Conservation (phyloP, 1,284 basidiomycete species). For the Earliella scabrosa region DNA sequence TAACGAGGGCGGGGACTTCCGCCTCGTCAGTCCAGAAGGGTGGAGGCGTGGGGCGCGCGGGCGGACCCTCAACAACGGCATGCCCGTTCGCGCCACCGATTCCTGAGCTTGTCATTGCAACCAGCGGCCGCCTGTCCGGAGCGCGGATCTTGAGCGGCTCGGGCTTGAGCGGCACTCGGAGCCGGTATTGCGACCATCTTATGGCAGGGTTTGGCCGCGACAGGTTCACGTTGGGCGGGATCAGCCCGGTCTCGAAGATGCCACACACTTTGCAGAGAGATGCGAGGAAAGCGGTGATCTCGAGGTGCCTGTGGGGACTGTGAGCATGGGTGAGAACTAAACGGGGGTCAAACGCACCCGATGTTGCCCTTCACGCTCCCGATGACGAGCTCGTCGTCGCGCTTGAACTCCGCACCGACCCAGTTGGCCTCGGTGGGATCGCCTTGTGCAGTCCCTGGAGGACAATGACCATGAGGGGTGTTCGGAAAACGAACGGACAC, state of each 20-base stretch:
- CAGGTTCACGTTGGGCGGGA: constrained; percentile 47
- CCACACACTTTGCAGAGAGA: constrained; percentile 46
- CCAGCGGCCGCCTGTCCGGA: constrained; percentile 28
- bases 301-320: constrained; percentile 39
- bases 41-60: not conserved
- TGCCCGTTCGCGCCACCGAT: constrained; percentile 50
- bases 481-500: constrained; percentile 1
- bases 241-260: constrained; percentile 38
- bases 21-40: constrained; percentile 2
- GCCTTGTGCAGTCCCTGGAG: constrained; percentile 46
- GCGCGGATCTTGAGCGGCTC: constrained; percentile 25
- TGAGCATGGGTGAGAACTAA: no score
- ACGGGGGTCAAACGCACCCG: constrained; percentile 42
- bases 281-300: constrained; percentile 46
- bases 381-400: constrained; percentile 37
- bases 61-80: constrained; percentile 40
- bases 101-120: constrained; percentile 47
- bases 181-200: constrained; percentile 38
- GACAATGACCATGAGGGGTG: not conserved
- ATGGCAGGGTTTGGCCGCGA: constrained; percentile 41
- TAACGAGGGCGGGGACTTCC: constrained; percentile 32
- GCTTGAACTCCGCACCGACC: constrained; percentile 42
- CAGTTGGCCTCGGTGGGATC: constrained; percentile 56
- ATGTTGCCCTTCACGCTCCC: constrained; percentile 53
- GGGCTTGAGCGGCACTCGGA: constrained; percentile 31